Evolutionary conservation across 257 asterid genomes (phyloP).

Genomic region (Solanum pinnatisectum): DNA sequence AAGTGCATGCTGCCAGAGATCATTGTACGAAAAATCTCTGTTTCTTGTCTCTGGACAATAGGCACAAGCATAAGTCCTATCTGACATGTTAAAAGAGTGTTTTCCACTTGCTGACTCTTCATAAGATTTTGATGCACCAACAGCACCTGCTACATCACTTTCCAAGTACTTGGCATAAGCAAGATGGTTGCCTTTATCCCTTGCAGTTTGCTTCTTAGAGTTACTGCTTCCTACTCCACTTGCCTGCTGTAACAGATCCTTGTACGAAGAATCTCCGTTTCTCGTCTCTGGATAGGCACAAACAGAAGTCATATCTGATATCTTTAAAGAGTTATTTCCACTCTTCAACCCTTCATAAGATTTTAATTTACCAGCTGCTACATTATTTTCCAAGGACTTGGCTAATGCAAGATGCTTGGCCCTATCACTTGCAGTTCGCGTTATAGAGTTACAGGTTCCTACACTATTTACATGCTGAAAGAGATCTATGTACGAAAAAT

Average conservation of each 20-base stretch:
- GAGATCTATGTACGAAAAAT: conserved; percentile 45
- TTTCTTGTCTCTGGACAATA: conserved; percentile 61
- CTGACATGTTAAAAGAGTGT: conserved; percentile 41
- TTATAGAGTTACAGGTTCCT: conserved; percentile 37
- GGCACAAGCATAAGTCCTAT: conserved; percentile 52
- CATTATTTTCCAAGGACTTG: conserved; percentile 49
- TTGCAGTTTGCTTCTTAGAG: conserved; percentile 41
- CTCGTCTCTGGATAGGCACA: conserved; percentile 65
- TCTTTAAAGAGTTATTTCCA: conserved; percentile 41
- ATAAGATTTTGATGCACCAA: conserved; percentile 33
- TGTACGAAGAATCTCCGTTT: conserved; percentile 37
- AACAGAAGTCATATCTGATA: conserved; percentile 40
- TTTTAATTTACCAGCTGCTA: conserved; percentile 35
- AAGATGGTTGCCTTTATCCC: conserved; percentile 59
- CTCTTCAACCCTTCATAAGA: conserved; percentile 37
- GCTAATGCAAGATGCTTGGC: conserved; percentile 66
- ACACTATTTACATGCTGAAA: conserved; percentile 62
- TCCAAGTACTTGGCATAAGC: conserved; percentile 63
- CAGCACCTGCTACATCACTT: conserved; percentile 24
- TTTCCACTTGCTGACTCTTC: conserved; percentile 46
- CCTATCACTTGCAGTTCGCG: conserved; percentile 45
- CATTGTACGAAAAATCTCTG: conserved; percentile 37
- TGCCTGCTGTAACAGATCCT: conserved; percentile 76
- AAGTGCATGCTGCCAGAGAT: conserved; percentile 64
- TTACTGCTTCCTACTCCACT: conserved; percentile 42